These are phyloP conservation scores for Boletus albobrunnescens DNA, from an alignment of 1,284 basidiomycete genomes.

Conservation along the genomic window DNA sequence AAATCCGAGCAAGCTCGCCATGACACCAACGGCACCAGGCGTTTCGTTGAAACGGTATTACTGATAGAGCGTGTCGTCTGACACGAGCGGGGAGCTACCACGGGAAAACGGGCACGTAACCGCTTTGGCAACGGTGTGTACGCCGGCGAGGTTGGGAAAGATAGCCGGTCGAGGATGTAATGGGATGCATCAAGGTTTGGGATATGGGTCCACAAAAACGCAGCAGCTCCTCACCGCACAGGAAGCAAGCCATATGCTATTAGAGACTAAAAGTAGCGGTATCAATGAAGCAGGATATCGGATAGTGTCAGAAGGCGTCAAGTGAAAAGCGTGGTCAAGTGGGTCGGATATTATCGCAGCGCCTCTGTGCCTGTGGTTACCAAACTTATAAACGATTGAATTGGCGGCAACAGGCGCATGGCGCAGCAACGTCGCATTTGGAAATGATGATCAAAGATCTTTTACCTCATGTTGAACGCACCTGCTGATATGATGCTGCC, in stretches of 20 bases:
- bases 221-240: slow-evolving; percentile 7
- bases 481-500: slow-evolving; percentile 28
- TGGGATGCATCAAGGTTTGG: slow-evolving; percentile 13
- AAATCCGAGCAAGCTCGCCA: slow-evolving; percentile 1
- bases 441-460: slow-evolving; percentile 33
- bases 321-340: slow-evolving; percentile 22
- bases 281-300: slow-evolving; percentile 22
- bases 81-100: slow-evolving; percentile 4
- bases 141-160: slow-evolving; percentile 7
- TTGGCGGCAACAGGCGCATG: slow-evolving; percentile 26
- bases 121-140: not conserved
- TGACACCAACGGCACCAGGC: not conserved
- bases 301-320: slow-evolving; percentile 20
- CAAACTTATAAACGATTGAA: slow-evolving; percentile 28
- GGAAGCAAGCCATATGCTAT: slow-evolving; percentile 8
- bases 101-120: slow-evolving; percentile 20
- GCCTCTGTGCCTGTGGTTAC: slow-evolving; percentile 30
- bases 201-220: slow-evolving; percentile 8
- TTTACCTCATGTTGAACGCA: slow-evolving; percentile 33
- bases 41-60: not conserved
- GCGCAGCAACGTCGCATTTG: slow-evolving; percentile 20
- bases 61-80: not conserved
- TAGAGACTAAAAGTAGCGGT: slow-evolving; percentile 23
- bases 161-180: slow-evolving; percentile 15
- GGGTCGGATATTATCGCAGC: slow-evolving; percentile 34